These are phyloP conservation scores for Capsella rubella DNA, from an alignment of 441 rosid species.

Conservation along the genomic window DNA sequence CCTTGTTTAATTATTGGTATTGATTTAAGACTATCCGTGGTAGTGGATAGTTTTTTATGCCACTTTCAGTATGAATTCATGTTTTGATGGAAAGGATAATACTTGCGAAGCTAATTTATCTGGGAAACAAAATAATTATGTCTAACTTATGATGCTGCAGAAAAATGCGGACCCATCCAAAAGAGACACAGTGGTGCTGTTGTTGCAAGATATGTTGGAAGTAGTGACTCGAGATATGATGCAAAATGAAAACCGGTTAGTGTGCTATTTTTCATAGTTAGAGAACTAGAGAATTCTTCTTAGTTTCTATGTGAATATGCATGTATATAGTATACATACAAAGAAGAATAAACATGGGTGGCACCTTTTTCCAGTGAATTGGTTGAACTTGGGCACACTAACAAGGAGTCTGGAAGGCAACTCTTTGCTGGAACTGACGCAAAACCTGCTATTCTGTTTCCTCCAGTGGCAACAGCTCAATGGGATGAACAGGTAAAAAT, in stretches of 20 bases:
- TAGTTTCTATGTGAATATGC: conserved; percentile 21
- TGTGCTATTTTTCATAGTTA: conserved; percentile 43
- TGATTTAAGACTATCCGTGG: conserved; percentile 17
- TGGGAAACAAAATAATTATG: conserved; percentile 22
- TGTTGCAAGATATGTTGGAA: conserved; percentile 98
- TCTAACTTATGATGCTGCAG: conserved; percentile 58
- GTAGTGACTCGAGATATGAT: conserved; percentile 95
- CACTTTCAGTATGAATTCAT: conserved; percentile 22
- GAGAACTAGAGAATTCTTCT: not conserved
- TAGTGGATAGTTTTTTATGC: conserved; percentile 12
- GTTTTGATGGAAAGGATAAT: conserved; percentile 8
- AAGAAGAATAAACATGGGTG: conserved; percentile 19
- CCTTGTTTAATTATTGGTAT: conserved; percentile 1
- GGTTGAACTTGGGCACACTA: conserved; percentile 85
- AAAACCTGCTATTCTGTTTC: conserved; percentile 86
- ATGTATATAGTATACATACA: conserved; percentile 24
- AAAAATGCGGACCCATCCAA: conserved; percentile 88
- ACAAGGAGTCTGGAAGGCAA: conserved; percentile 93
- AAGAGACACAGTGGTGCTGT: conserved; percentile 75
- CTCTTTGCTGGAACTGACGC: conserved; percentile 91
- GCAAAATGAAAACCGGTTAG: conserved; percentile 96
- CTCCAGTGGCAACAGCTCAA: conserved; percentile 79
- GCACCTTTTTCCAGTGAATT: conserved; percentile 64
- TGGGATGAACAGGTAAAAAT: conserved; percentile 94
- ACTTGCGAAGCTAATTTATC: conserved; percentile 23